These are phyloP conservation scores for Yamagishiella unicocca DNA, from an alignment of 139 green algal genomes.

Conservation along the genomic window DNA sequence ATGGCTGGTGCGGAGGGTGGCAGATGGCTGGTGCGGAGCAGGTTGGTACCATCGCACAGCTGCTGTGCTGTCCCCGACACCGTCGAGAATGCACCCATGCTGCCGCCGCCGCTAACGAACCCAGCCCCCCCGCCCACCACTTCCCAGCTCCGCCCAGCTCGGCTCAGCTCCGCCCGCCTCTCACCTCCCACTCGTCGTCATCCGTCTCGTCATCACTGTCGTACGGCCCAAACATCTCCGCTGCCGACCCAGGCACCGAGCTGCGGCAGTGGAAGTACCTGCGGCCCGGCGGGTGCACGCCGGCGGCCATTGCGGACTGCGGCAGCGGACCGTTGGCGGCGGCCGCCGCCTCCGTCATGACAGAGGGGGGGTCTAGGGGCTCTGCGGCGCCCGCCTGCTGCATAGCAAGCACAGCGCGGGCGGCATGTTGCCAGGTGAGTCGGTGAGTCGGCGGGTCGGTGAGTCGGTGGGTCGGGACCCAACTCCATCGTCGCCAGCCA, in stretches of 20 bases:
- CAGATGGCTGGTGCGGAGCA: neutral
- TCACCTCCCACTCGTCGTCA: slow-evolving; percentile 40
- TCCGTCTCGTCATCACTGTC: slow-evolving; percentile 47
- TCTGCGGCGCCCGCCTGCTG: too few relatives aligned
- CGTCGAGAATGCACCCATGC: too few relatives aligned
- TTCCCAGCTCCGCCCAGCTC: neutral
- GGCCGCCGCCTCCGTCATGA: neutral
- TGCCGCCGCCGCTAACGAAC: neutral
- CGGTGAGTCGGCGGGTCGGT: too few relatives aligned
- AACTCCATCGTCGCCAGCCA: neutral
- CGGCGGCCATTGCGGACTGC: neutral
- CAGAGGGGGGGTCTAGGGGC: too few relatives aligned
- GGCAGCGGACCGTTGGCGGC: neutral
- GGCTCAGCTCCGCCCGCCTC: neutral
- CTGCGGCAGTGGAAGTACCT: slow-evolving; percentile 37
- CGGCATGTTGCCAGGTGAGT: too few relatives aligned
- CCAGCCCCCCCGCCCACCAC: neutral
- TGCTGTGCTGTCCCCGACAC: too few relatives aligned
- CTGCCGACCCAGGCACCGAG: neutral
- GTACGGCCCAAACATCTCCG: slow-evolving; percentile 27
- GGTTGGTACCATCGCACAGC: neutral
- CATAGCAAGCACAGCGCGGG: too few relatives aligned
- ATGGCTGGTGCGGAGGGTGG: neutral
- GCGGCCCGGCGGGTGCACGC: neutral
- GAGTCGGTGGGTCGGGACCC: too few relatives aligned